Conservation (phyloP, 1,284 basidiomycete species). For the Papiliotrema nemorosa region DNA sequence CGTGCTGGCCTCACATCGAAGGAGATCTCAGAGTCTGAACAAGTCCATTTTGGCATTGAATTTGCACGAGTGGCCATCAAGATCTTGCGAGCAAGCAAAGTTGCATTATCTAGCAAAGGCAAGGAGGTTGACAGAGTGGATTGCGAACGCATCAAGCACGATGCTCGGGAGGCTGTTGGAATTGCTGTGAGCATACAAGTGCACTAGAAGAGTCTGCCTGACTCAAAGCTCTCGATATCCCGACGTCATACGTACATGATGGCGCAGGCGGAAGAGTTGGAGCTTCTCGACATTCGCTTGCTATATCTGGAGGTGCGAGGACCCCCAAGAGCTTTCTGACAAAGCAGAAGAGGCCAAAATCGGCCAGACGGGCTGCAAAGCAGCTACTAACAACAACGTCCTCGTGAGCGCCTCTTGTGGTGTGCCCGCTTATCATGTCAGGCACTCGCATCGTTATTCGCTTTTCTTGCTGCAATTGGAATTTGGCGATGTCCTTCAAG, state of each 20-base stretch:
- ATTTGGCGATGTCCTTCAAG: slow-evolving; percentile 9
- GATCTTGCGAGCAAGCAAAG: slow-evolving; percentile 11
- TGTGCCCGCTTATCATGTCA: background rate
- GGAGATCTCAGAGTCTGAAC: slow-evolving; percentile 29
- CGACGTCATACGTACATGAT: slow-evolving; percentile 19
- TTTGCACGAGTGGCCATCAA: slow-evolving; percentile 33
- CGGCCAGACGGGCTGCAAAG: background rate
- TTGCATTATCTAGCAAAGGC: slow-evolving; percentile 4
- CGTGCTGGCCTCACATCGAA: slow-evolving; percentile 14
- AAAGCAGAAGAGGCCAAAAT: slow-evolving; percentile 8
- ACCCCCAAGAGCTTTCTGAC: background rate
- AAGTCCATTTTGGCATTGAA: slow-evolving; percentile 33
- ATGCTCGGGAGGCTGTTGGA: slow-evolving; percentile 2
- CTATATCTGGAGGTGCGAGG: slow-evolving; percentile 23
- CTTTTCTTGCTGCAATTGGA: slow-evolving; percentile 29
- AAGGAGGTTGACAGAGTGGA: slow-evolving; percentile 6
- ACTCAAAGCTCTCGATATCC: slow-evolving; percentile 22
- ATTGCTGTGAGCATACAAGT: background rate
- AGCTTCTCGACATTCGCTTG: slow-evolving; percentile 24
- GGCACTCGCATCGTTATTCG: slow-evolving; percentile 26
- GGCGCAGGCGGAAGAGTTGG: slow-evolving; percentile 17
- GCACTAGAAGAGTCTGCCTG: background rate
- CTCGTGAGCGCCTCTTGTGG: background rate
- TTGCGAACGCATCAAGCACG: background rate
- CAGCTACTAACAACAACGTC: background rate